A percentile compares a stretch with the other conserved stretches of the same genome.
Evolutionary conservation across 768 basidiomycete species (phyloP).

Genomic region (Rhodotorula diobovata): DNA sequence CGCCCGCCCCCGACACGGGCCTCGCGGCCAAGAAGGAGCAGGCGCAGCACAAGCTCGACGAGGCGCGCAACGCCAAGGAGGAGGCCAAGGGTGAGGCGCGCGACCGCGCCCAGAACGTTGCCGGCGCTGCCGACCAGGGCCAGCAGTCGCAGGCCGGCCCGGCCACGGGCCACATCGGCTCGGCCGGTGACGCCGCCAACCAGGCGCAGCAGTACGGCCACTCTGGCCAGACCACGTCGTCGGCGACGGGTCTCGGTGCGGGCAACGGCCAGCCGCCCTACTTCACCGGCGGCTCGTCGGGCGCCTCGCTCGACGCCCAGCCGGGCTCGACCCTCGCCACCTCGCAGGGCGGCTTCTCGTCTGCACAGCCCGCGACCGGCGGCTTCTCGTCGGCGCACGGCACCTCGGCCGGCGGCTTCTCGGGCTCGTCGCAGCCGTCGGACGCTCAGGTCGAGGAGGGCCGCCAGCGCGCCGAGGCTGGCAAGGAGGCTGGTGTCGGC

Average conservation of each 20-base stretch:
- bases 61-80: conserved; percentile 43
- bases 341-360: conserved; percentile 21
- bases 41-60: conserved; percentile 41
- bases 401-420: not conserved
- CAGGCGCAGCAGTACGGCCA: not conserved
- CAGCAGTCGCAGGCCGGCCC: conserved; percentile 34
- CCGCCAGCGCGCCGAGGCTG: conserved; percentile 45
- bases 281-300: conserved; percentile 22
- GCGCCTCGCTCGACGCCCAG: conserved; percentile 1
- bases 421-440: not conserved
- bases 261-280: conserved; percentile 30
- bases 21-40: conserved; percentile 53
- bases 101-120: conserved; percentile 44
- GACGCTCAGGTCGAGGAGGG: conserved; percentile 34
- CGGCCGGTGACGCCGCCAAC: conserved; percentile 24
- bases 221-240: not conserved
- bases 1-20: conserved; percentile 55
- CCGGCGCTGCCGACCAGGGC: conserved; percentile 45
- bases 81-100: conserved; percentile 27
- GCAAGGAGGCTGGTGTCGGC: conserved; percentile 43
- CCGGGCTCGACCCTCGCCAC: conserved; percentile 23
- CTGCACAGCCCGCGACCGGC: not conserved
- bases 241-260: not conserved
- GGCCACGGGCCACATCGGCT: conserved; percentile 37
- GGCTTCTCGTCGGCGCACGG: not conserved